Conservation (phyloP, 495 filamentous ascomycete species). For the Hypoxylon fragiforme region DNA sequence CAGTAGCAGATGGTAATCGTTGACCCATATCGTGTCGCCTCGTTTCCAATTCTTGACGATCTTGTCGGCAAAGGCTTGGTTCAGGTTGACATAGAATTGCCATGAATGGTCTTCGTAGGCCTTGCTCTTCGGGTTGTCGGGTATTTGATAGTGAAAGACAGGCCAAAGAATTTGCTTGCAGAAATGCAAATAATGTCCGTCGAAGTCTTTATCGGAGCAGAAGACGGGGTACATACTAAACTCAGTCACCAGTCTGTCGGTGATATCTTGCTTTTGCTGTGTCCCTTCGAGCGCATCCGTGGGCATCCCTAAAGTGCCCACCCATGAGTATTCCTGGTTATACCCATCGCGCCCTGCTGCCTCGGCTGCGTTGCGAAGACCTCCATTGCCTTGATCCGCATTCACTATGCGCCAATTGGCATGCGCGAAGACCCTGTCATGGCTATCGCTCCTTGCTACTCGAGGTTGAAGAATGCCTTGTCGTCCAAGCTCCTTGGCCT, state of each 20-base stretch:
- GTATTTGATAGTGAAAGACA: conserved; percentile 95
- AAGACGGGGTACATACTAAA: conserved; percentile 80
- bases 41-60: conserved; percentile 89
- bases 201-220: conserved; percentile 83
- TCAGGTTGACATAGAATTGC: conserved; percentile 88
- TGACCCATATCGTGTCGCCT: conserved; percentile 88
- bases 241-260: conserved; percentile 74
- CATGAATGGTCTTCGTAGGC: conserved; percentile 95
- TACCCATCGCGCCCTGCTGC: conserved; percentile 68
- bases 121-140: conserved; percentile 96
- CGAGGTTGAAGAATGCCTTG: conserved; percentile 53
- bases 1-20: conserved; percentile 92
- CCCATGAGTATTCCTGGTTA: conserved; percentile 74
- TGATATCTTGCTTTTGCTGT: conserved; percentile 74
- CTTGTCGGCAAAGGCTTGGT: conserved; percentile 85
- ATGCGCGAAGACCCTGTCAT: conserved; percentile 66
- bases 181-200: conserved; percentile 90
- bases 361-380: conserved; percentile 81
- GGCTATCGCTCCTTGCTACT: conserved; percentile 53
- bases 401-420: conserved; percentile 81
- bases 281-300: conserved; percentile 74
- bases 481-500: conserved; percentile 52
- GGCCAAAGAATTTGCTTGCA: conserved; percentile 91
- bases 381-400: conserved; percentile 88
- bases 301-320: conserved; percentile 89